Evolutionary conservation across 495 filamentous ascomycete species (phyloP).

Genomic region (Hypoxylon perforatum): DNA sequence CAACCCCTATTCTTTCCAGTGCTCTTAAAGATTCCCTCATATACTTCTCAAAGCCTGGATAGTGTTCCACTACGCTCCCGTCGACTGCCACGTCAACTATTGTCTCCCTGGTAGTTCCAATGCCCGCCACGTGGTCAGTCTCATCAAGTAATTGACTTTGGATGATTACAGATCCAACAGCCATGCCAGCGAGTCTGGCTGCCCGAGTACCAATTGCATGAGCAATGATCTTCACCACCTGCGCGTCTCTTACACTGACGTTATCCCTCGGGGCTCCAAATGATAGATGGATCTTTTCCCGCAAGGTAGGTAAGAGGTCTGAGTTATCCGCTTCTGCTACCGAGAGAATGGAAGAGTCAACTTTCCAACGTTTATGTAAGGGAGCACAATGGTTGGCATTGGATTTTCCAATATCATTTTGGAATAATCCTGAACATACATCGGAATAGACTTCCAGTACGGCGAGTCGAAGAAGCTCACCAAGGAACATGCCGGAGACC

Average conservation of each 20-base stretch:
- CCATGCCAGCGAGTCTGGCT: background rate
- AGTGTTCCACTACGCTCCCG: background rate
- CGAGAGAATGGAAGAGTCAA: background rate
- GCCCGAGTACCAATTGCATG: background rate
- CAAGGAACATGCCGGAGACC: background rate
- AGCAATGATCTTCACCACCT: background rate
- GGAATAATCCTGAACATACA: background rate
- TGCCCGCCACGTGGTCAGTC: background rate
- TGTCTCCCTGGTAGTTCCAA: background rate
- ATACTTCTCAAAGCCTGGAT: background rate
- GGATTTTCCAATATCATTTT: background rate
- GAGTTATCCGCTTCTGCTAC: background rate
- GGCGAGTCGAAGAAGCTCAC: background rate
- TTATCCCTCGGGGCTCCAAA: background rate
- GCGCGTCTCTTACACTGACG: background rate
- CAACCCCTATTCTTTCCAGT: background rate
- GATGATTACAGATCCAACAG: background rate
- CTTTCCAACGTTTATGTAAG: background rate
- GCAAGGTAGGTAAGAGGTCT: background rate
- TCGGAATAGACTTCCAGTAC: background rate
- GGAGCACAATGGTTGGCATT: background rate
- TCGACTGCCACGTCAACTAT: background rate
- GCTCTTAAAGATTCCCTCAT: background rate
- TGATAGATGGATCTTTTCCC: background rate
- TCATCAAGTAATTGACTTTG: background rate